Conservation (phyloP, 495 filamentous ascomycete genomes). For the Daldinia concentrica region DNA sequence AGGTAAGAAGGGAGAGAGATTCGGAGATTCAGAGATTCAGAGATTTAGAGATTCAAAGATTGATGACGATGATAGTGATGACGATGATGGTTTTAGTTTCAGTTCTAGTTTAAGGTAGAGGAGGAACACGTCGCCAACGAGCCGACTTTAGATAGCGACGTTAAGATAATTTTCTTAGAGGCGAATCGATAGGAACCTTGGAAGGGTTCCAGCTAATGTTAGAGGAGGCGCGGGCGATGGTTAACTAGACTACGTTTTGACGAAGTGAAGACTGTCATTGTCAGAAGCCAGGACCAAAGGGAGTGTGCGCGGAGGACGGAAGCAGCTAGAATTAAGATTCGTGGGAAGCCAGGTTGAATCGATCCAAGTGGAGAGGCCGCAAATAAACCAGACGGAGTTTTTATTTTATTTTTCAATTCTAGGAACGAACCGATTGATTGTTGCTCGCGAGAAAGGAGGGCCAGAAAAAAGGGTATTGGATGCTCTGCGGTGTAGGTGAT, state of each 20-base stretch:
- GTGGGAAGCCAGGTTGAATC: slow-evolving; percentile 37
- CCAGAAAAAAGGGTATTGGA: slow-evolving; percentile 30
- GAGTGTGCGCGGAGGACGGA: slow-evolving; percentile 20
- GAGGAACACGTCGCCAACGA: slow-evolving; percentile 8
- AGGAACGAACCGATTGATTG: slow-evolving; percentile 28
- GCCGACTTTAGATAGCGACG: slow-evolving; percentile 11
- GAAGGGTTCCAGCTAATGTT: slow-evolving; percentile 48
- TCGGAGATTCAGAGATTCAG: too few relatives aligned
- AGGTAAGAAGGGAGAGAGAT: slow-evolving; percentile 1
- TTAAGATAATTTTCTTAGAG: slow-evolving; percentile 4
- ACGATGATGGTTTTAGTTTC: neutral
- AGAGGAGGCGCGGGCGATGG: slow-evolving; percentile 40
- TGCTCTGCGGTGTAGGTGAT: slow-evolving; percentile 34
- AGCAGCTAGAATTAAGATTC: slow-evolving; percentile 44
- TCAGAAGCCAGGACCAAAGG: slow-evolving; percentile 37
- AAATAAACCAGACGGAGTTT: slow-evolving; percentile 9
- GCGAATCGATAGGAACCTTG: slow-evolving; percentile 46
- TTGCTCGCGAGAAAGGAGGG: slow-evolving; percentile 27
- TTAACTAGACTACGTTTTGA: slow-evolving; percentile 40
- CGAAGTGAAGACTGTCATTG: slow-evolving; percentile 47
- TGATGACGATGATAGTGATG: neutral
- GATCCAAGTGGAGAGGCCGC: slow-evolving; percentile 40
- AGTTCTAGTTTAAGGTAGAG: neutral
- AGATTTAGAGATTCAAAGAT: too few relatives aligned
- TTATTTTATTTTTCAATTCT: slow-evolving; percentile 10